Base-by-base conservation (phyloP, 116 monocot genomes). In the Posidonia oceanica region DNA sequence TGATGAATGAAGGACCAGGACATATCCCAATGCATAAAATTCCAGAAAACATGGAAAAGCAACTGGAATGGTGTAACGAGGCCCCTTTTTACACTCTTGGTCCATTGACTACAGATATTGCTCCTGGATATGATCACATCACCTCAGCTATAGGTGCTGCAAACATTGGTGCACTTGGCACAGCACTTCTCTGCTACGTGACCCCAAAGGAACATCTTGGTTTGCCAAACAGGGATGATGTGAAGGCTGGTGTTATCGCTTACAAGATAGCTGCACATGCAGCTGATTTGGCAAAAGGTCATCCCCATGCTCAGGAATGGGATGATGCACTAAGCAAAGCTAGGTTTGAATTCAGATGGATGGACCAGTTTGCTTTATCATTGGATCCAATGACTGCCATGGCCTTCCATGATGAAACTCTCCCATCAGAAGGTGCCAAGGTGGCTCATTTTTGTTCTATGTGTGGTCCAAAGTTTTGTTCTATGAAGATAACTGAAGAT, bases 391-490 rank as follows among this genome's bases (percentile, higher is more conserved):
- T 85, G 84, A 97, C 96, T 55, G 96, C 96, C 3, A 91, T 91
- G 96, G 41, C 86, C 52, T 97, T 89, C 65, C 96, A 97, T 82
- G 96, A 97, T 74, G 96, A 97, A 69, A 87, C 87, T 0, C 83
- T 97, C 63, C 96, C 96, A 42, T 73, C 91, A 72, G 96, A 97
- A 54, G 96, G 96, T 64, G 96, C 96, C 16, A 96, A 96, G 76
- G 83, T 91, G 16, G 96, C 96, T 60, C 96, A 97, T 82, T 97
- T 97, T 80, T 97, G 96, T 70, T 89, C 89, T 18, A 97, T 97
- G 96, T 97, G 96, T 77, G 92, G 96, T 51, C 96, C 91, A 54
- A 97, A 97, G 59, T 97, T 97, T 69, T 97, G 96, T 73, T 91
- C 91, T 36, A 97, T 97, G 96, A 91, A 97, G 73, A 88, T 96